Percentiles rank a stretch among this genome's conserved stretches.
Conservation (phyloP, 345 rosid genomes). For the Hibiscus syriacus region DNA sequence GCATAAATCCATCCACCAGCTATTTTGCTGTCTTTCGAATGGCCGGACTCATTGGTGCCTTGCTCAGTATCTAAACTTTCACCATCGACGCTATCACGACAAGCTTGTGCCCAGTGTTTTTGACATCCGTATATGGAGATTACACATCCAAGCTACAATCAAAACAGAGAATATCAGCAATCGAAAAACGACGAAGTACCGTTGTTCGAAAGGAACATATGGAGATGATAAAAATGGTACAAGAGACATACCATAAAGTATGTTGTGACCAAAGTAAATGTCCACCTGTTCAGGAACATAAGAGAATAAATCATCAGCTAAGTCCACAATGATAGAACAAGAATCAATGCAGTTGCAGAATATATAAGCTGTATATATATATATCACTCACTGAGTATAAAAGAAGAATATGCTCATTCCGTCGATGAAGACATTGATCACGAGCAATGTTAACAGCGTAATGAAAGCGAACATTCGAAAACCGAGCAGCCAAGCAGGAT, state of each 20-base stretch:
- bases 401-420: constrained; percentile 72
- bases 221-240: too few species aligned
- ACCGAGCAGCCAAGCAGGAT: constrained; percentile 67
- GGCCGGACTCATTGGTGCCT: constrained; percentile 32
- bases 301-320: background rate
- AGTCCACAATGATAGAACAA: background rate
- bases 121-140: constrained; percentile 59
- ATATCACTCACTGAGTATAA: constrained; percentile 82
- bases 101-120: constrained; percentile 18
- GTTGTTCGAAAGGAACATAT: background rate
- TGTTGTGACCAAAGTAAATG: too few species aligned
- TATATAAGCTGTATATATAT: background rate
- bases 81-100: constrained; percentile 16
- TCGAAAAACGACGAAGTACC: background rate
- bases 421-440: constrained; percentile 38
- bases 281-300: too few species aligned
- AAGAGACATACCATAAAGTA: too few species aligned
- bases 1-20: constrained; percentile 45
- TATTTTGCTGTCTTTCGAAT: constrained; percentile 23
- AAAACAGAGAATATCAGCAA: background rate
- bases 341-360: too few species aligned
- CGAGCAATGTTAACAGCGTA: constrained; percentile 48
- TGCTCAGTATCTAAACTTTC: constrained; percentile 38
- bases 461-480: constrained; percentile 51
- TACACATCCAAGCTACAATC: constrained; percentile 60